phyloP scores from a whole-genome alignment of 306 rosid genomes.

The Pterocarpus macrocarpus region DNA sequence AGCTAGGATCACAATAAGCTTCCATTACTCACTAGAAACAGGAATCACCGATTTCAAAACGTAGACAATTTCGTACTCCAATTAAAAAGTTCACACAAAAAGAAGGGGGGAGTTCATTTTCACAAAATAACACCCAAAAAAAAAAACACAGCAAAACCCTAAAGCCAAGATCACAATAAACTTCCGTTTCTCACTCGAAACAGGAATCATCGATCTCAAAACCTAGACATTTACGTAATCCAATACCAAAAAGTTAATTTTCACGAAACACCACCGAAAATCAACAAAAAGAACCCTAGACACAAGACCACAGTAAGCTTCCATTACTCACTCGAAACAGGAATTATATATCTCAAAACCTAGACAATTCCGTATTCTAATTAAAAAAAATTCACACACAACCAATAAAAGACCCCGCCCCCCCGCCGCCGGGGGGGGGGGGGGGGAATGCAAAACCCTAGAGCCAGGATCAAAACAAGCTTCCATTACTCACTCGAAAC shows the following conservation, averaged over 20 bases:
- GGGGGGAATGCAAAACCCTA: neutral
- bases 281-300: no score
- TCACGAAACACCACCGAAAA: no score
- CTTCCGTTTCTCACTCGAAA: neutral
- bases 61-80: neutral
- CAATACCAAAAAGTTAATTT: no score
- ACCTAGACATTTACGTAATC: neutral
- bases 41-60: neutral
- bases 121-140: neutral
- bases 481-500: neutral
- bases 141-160: neutral
- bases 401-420: no score
- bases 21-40: neutral
- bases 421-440: no score
- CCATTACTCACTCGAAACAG: no score
- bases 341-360: no score
- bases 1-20: no score
- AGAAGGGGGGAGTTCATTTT: neutral
- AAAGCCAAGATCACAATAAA: neutral
- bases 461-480: neutral
- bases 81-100: no score
- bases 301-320: no score
- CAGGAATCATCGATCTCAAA: neutral
- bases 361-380: no score
- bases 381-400: no score